These are phyloP conservation scores for Rhododendron henanense DNA, from an alignment of 148 eudicot species.

Conservation along the genomic window DNA sequence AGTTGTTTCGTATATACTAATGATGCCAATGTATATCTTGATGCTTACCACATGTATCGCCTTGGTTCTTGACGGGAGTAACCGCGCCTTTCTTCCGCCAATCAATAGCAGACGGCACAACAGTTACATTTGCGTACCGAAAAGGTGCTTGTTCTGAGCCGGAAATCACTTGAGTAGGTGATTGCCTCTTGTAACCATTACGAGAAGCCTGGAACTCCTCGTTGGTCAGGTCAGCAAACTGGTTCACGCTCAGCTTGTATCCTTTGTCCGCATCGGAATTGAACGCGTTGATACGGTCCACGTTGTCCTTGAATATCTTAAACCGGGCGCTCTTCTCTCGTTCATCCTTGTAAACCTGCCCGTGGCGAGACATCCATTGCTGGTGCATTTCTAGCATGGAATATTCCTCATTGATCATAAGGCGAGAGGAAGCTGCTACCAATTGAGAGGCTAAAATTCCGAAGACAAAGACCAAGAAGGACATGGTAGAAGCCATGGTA, in stretches of 20 bases:
- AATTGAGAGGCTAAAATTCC: constrained; percentile 12
- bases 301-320: no score
- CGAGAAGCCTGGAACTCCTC: constrained; percentile 46
- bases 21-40: no score
- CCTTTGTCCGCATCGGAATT: constrained; percentile 20
- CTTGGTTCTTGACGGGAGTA: constrained; percentile 54
- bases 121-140: constrained; percentile 37
- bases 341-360: constrained; percentile 38
- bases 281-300: constrained; percentile 39
- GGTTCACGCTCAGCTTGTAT: constrained; percentile 42
- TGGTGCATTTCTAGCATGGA: constrained; percentile 42
- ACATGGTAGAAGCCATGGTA: constrained; percentile 20
- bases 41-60: constrained; percentile 40
- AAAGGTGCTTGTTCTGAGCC: constrained; percentile 18
- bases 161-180: background rate
- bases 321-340: constrained; percentile 43
- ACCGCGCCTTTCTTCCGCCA: constrained; percentile 60
- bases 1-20: no score
- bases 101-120: constrained; percentile 28
- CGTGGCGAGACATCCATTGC: constrained; percentile 53
- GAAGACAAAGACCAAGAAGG: constrained; percentile 14
- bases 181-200: constrained; percentile 36
- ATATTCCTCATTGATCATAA: constrained; percentile 9
- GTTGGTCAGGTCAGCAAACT: constrained; percentile 54
- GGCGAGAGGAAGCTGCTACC: constrained; percentile 16